Base-by-base conservation (phyloP, 1,139 yeast species). In the Hemisphaericaspora lyxosophila region DNA sequence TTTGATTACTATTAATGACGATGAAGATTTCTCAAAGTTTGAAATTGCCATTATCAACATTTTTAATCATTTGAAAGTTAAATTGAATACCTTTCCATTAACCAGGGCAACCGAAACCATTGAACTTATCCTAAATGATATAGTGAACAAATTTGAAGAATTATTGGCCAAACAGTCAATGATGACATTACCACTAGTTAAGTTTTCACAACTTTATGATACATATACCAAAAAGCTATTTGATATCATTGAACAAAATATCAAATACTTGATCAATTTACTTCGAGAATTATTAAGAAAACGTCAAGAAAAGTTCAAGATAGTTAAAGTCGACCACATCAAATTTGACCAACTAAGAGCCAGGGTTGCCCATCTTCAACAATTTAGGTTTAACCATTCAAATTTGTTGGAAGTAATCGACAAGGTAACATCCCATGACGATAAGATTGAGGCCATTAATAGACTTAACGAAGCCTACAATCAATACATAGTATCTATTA, bases 221-320 rank as follows among this genome's bases (percentile, higher is more conserved):
- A 39, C 41, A 4, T 22, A 45, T 2, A 45, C 59, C 1, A 14
- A 38, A 1, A 48, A 49, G 7, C 24, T 25, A 5, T 41, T 36
- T 15, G 44, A 42, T 4, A 45, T 52, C 7, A 56, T 70, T 7
- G 74, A 69, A 28, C 53, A 50, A 30, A 66, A 67, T 44, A 46
- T 68, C 26, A 69, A 69, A 41, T 60, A 55, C 37, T 59, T 65
- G 60, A 55, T 64, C 8, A 70, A 68, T 39, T 57, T 85, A 34
- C 75, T 88, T 0, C 72, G 97, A 46, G 97, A 89, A 47, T 61
- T 85, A 9, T 67, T 85, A 26, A 69, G 97, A 43, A 86, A 82
- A 53, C 66, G 95, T 33, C 78, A 80, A 12, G 95, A 86, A 41
- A 82, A 80, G 46, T 85, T 85, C 54, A 73, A 84, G 23, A 74